These are phyloP conservation scores for Lentinula edodes DNA, from an alignment of 768 basidiomycete species.

Conservation along the genomic window DNA sequence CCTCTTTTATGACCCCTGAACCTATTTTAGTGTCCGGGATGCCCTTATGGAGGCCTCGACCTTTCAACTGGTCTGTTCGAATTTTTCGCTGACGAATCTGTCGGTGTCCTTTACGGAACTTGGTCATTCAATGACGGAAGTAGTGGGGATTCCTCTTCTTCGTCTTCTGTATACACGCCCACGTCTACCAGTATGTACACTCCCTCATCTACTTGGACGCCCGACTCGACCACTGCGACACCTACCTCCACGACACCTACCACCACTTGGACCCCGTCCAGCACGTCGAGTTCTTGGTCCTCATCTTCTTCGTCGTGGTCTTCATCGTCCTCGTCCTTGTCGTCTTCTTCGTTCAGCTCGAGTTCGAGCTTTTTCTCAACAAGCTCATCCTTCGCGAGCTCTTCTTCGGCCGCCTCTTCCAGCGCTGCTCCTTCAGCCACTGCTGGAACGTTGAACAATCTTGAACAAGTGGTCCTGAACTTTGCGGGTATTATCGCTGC, in stretches of 20 bases:
- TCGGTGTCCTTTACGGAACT: slow-evolving; percentile 42
- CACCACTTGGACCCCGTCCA: neutral
- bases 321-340: neutral
- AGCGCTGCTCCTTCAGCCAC: slow-evolving; percentile 3
- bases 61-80: slow-evolving; percentile 52
- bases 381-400: neutral
- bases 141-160: slow-evolving; percentile 17
- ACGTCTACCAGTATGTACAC: slow-evolving; percentile 12
- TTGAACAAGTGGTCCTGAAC: slow-evolving; percentile 6
- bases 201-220: slow-evolving; percentile 7
- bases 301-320: neutral
- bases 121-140: slow-evolving; percentile 37
- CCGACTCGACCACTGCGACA: slow-evolving; percentile 17
- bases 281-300: neutral
- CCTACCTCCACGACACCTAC: slow-evolving; percentile 8
- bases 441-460: neutral
- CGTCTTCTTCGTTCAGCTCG: slow-evolving; percentile 1
- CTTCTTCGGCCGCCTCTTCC: slow-evolving; percentile 2
- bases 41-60: slow-evolving; percentile 57
- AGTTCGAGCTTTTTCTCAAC: neutral
- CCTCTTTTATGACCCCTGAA: neutral
- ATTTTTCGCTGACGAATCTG: slow-evolving; percentile 36
- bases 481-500: slow-evolving; percentile 2
- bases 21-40: slow-evolving; percentile 54
- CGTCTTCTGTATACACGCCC: slow-evolving; percentile 10